phyloP scores from a whole-genome alignment of 2,329 filamentous ascomycete genomes.

The Aotearoamyces nothofagi region DNA sequence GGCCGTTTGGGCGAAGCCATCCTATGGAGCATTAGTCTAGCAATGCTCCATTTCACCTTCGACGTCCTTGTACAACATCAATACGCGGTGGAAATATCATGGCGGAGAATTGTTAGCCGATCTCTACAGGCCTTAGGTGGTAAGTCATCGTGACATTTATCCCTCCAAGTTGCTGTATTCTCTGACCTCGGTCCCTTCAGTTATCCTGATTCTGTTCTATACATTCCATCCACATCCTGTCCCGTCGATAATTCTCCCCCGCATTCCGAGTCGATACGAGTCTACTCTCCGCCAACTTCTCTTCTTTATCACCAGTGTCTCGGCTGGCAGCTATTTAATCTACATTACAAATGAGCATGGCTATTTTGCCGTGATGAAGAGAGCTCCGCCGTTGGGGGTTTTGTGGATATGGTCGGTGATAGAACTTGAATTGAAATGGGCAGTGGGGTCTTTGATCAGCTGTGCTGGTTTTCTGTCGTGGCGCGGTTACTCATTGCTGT shows the following conservation, averaged over 20 bases:
- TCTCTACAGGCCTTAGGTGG: constrained; percentile 36
- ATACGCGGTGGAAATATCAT: constrained; percentile 53
- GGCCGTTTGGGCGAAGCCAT: constrained; percentile 28
- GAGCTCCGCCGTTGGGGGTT: constrained; percentile 73
- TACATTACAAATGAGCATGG: constrained; percentile 64
- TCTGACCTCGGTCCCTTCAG: constrained; percentile 16
- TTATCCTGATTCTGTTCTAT: constrained; percentile 19
- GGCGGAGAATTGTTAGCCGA: constrained; percentile 34
- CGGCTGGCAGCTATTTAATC: constrained; percentile 64
- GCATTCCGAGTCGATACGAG: constrained; percentile 31
- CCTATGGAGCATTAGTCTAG: constrained; percentile 45
- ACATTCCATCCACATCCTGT: constrained; percentile 21
- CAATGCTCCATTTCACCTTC: constrained; percentile 62
- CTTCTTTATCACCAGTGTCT: constrained; percentile 47
- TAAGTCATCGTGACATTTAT: constrained; percentile 25
- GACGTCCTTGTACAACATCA: constrained; percentile 69
- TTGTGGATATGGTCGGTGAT: constrained; percentile 90
- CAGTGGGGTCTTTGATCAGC: constrained; percentile 34
- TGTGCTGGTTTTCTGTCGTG: constrained; percentile 14
- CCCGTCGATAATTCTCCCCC: constrained; percentile 32
- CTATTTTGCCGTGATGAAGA: constrained; percentile 85
- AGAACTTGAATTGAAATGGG: constrained; percentile 61
- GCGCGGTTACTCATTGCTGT: constrained; percentile 14
- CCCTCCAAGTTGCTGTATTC: constrained; percentile 2
- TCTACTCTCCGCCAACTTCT: constrained; percentile 35